Evolutionary conservation across 805 yeast genomes (phyloP).

Genomic region (Millerozyma miso): DNA sequence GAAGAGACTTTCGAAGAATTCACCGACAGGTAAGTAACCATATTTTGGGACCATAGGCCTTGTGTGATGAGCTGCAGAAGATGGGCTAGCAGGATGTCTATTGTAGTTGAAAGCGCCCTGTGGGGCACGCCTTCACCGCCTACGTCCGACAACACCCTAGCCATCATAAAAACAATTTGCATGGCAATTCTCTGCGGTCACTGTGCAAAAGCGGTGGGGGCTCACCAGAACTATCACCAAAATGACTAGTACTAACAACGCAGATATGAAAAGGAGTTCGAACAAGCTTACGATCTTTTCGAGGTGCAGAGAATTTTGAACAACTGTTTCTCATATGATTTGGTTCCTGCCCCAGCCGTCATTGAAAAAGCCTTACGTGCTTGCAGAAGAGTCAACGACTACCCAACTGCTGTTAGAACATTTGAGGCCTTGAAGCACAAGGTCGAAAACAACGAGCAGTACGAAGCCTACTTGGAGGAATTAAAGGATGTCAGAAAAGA

Average conservation of each 20-base stretch:
- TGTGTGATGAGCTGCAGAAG: no score
- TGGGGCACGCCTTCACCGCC: no score
- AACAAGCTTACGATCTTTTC: constrained; percentile 46
- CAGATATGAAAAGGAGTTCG: constrained; percentile 93
- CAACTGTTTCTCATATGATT: constrained; percentile 97
- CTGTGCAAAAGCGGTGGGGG: no score
- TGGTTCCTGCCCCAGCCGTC: constrained; percentile 97
- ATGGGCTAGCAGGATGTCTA: no score
- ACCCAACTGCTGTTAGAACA: constrained; percentile 97
- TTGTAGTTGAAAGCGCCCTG: no score
- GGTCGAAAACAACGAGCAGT: constrained; percentile 92
- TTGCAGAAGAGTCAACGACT: constrained; percentile 97
- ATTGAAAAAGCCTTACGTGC: constrained; percentile 95
- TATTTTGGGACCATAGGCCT: no score
- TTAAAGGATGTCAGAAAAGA: constrained; percentile 87
- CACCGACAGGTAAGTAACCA: constrained; percentile 59
- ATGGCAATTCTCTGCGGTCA: no score
- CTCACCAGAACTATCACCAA: no score
- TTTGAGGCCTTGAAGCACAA: constrained; percentile 96
- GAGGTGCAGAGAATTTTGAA: constrained; percentile 81
- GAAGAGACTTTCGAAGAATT: constrained; percentile 95
- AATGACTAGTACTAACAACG: constrained; percentile 32
- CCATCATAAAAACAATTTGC: no score
- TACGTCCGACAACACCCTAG: no score
- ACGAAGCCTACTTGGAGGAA: constrained; percentile 93